Base-by-base conservation (phyloP, 108 stramenopile genomes). In the Cyclotella baltica region DNA sequence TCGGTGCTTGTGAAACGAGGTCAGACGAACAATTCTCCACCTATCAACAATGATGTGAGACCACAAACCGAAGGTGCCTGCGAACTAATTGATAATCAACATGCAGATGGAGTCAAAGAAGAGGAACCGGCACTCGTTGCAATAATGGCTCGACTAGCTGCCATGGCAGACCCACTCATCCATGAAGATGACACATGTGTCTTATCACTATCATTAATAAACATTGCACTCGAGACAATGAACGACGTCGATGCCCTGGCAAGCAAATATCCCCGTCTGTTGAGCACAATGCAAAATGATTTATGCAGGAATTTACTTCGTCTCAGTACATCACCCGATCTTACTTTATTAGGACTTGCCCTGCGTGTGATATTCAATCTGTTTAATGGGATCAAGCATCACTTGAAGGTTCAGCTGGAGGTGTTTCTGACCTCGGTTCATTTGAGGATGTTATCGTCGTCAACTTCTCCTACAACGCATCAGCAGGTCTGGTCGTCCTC, bases 301-400 rank as follows among this genome's bases (percentile, higher is more conserved):
- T 43, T 99, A n/a, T 98, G 96, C 85, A 90, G 91, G 61, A 92
- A 89, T 76, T 77, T 98, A 67, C 73, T 99, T 67, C 89, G 89
- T 40, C 85, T 91, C 81, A 88, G 91, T 62, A 94, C 96, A 22
- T 88, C 97, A 6, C 81, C 85, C 18, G 97, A 99, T 72, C 80
- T 97, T 52, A 70, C 68, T 62, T 88, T 97, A 40, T 76, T 99
- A 18, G 89, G 89, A 68, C 85, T 96, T 57, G 92, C 96, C 10
- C 77, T 98, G 71, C 77, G 98, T 16, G 97, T 98, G 34, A 96
- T 99, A 56, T 99, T 98, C 83, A 97, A 98, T 82, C 88, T 98
- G 10, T 99, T 99, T 81, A 94, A 94, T 58, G 89, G 90, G 23
- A 96, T 98, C 69, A 94, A 96, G 72, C 93, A 96, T 67, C 93